A percentile compares a stretch with the other conserved stretches of the same genome.
Evolutionary conservation across 1,139 yeast species (phyloP).

Genomic region (Candida freyschussii): DNA sequence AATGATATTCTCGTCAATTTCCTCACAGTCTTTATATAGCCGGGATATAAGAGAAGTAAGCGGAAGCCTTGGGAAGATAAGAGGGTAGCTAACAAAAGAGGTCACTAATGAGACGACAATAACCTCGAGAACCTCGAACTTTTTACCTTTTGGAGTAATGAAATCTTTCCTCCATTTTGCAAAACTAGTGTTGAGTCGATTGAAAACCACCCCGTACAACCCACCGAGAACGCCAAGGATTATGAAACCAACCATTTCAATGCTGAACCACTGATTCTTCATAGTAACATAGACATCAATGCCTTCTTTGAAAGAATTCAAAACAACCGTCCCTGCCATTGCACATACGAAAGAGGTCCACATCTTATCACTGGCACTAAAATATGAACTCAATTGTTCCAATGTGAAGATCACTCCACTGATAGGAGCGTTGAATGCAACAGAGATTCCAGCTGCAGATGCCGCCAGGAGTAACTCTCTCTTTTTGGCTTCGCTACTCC

Average conservation of each 20-base stretch:
- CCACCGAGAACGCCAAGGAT: conserved; percentile 69
- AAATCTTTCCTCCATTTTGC: conserved; percentile 32
- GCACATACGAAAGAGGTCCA: conserved; percentile 83
- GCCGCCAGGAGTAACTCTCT: conserved; percentile 57
- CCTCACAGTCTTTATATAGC: conserved; percentile 61
- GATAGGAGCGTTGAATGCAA: conserved; percentile 91
- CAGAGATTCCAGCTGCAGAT: conserved; percentile 89
- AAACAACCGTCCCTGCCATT: conserved; percentile 62
- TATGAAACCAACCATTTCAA: conserved; percentile 67
- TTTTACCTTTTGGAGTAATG: conserved; percentile 19
- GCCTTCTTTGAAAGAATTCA: conserved; percentile 56
- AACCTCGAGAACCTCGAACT: conserved; percentile 40
- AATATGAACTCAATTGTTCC: conserved; percentile 64
- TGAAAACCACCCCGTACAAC: conserved; percentile 52
- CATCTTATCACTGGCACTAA: conserved; percentile 59
- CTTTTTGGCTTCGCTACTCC: conserved; percentile 46
- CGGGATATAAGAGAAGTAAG: conserved; percentile 50
- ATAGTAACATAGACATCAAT: conserved; percentile 61
- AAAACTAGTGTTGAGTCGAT: conserved; percentile 42
- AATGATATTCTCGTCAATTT: conserved; percentile 12
- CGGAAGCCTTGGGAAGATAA: conserved; percentile 50
- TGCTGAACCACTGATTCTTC: conserved; percentile 66
- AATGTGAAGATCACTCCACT: conserved; percentile 89
- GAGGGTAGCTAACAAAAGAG: conserved; percentile 50
- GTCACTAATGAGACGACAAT: conserved; percentile 45